Percentiles rank a stretch among this genome's conserved stretches.
phyloP scores from a whole-genome alignment of 371 early-diverging fungal species.

The Mucor lusitanicus region DNA sequence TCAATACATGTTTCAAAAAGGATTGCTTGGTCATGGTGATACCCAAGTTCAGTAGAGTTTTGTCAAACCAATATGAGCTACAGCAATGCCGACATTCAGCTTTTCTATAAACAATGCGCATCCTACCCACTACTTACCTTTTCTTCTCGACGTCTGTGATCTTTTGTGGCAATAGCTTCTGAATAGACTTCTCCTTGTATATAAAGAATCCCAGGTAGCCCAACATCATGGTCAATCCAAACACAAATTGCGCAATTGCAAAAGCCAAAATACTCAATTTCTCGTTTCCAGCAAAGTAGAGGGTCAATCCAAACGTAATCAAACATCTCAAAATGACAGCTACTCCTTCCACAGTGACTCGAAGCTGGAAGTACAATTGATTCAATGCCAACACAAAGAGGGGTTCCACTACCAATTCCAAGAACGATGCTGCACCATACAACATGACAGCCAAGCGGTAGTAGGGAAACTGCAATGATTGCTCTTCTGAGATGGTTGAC shows the following conservation, averaged over 20 bases:
- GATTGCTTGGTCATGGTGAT: conserved; percentile 84
- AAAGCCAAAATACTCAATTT: conserved; percentile 62
- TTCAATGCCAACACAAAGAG: conserved; percentile 76
- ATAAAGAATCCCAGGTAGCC: conserved; percentile 61
- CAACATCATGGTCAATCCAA: conserved; percentile 53
- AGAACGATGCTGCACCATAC: conserved; percentile 72
- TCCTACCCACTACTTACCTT: conserved; percentile 11
- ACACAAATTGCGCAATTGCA: conserved; percentile 77
- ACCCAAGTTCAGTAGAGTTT: conserved; percentile 60
- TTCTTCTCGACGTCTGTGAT: conserved; percentile 27
- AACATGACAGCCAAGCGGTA: conserved; percentile 55
- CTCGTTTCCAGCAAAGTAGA: conserved; percentile 44
- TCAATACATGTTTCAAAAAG: conserved; percentile 86
- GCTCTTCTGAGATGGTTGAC: conserved; percentile 33
- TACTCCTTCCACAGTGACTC: conserved; percentile 81
- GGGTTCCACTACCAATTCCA: conserved; percentile 85
- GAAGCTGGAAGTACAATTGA: conserved; percentile 71
- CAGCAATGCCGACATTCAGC: not conserved
- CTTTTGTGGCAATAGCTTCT: conserved; percentile 42
- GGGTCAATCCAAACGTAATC: conserved; percentile 62
- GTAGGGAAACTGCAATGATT: conserved; percentile 35
- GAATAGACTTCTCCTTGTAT: conserved; percentile 36
- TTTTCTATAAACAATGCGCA: conserved; percentile 10
- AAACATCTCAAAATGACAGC: conserved; percentile 79
- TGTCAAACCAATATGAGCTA: conserved; percentile 63